These are phyloP conservation scores for Pseudocohnilembus persalinus DNA, from an alignment of 169 alveolate genomes.

Conservation along the genomic window DNA sequence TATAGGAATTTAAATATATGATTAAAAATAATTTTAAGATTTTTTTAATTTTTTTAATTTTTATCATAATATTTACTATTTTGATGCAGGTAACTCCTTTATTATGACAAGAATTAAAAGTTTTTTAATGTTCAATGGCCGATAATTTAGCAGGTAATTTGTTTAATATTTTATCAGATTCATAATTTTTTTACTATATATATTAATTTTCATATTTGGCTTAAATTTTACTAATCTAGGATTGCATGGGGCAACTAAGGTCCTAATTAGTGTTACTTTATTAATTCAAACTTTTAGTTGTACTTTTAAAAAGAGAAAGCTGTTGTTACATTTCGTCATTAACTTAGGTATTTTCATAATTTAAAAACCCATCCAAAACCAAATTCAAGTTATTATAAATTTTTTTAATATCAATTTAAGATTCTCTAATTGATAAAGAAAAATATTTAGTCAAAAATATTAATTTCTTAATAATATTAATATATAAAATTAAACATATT, in stretches of 20 bases:
- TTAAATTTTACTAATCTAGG: background rate
- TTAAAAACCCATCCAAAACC: background rate
- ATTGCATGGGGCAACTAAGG: background rate
- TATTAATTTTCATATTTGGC: too few relatives aligned
- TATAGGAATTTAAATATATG: background rate
- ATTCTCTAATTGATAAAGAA: slow-evolving; percentile 5
- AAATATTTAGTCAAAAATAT: background rate
- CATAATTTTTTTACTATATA: too few relatives aligned
- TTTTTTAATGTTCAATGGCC: background rate
- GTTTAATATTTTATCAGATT: too few relatives aligned
- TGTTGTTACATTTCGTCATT: too few relatives aligned
- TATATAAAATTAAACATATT: background rate
- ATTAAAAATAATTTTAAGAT: background rate
- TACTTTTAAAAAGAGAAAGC: too few relatives aligned
- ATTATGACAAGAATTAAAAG: background rate
- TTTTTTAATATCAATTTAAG: background rate
- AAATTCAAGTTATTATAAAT: background rate
- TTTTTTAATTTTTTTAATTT: slow-evolving; percentile 7
- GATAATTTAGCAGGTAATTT: too few relatives aligned
- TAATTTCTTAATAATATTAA: slow-evolving; percentile 2
- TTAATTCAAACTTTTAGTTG: too few relatives aligned
- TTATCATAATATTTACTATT: too few relatives aligned
- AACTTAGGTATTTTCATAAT: background rate
- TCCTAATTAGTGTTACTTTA: too few relatives aligned
- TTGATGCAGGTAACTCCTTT: background rate